Conservation (phyloP, 306 rosid species). For the Pyrus betulifolia region DNA sequence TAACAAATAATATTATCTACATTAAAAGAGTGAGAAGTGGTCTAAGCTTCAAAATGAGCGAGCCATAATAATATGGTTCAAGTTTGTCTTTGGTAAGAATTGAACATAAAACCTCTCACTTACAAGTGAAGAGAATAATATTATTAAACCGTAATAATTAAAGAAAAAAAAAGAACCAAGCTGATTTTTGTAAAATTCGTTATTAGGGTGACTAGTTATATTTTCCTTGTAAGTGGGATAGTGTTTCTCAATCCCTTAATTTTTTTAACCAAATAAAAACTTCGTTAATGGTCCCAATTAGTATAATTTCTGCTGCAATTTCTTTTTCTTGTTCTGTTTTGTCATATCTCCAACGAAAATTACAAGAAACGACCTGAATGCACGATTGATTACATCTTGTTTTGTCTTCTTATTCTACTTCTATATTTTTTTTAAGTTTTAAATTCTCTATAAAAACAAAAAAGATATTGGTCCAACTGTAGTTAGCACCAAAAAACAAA, state of each 20-base stretch:
- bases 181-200: too few species aligned
- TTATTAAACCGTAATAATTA: too few species aligned
- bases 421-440: not conserved
- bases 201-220: too few species aligned
- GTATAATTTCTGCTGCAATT: not conserved
- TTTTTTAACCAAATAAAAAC: not conserved
- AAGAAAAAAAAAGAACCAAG: too few species aligned
- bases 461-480: too few species aligned
- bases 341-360: not conserved
- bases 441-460: not conserved
- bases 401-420: not conserved
- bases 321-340: not conserved
- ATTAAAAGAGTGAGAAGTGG: too few species aligned
- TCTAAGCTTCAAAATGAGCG: too few species aligned
- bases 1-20: too few species aligned
- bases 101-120: accelerated
- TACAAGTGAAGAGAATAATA: too few species aligned
- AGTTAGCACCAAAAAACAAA: too few species aligned
- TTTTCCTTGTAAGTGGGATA: too few species aligned
- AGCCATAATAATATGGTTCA: too few species aligned
- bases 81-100: accelerated
- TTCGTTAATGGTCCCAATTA: not conserved
- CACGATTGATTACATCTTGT: not conserved
- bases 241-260: not conserved
- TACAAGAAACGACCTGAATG: not conserved